Evolutionary conservation across 1,284 basidiomycete species (phyloP), one percentile per base, ranked within the genome.

Genomic region (Rhizoctonia solani): DNA sequence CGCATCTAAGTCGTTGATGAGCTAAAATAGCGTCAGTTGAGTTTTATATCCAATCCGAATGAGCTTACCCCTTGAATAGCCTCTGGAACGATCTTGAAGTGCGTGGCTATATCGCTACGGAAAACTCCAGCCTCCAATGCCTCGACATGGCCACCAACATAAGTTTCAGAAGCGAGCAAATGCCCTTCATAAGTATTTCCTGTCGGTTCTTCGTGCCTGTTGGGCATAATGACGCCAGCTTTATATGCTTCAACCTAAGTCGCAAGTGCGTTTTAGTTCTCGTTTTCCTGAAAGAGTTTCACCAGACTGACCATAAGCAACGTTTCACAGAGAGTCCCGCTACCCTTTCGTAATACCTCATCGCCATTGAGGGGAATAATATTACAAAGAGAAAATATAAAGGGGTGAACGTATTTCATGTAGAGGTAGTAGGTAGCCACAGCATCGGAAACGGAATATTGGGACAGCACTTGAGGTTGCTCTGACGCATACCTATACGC

Each of bases 331-430:
- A 99, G 82, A 0, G 97, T 99, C 21, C 97, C 97, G 71, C 87
- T 92, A 34, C 97, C 97, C 78, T 99, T 99, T 52, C 97, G 84
- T 73, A 99, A 78, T 3, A 99, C 97, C 72, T 99, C 97, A 73
- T 99, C 97, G 1, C 97, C 95, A 74, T 90, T 91, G 67, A 99
- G 85, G 16, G 97, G 97, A 74, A 99, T 99, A 77, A 99, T 99
- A 82, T 98, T 99, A 80, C 97, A 99, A 37, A 99, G 81, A 27
- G 96, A 99, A 81, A 99, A 99, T 74, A 99, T 95, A 84, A 99
- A 99, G 0, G 97, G 97, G 75, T 99, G 95, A 11, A 99, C 95
- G 76, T 99, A 99, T 93, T 99, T 99, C 97, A 99, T 99, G 81
- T 99, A 99, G 52, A 99, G 85, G 77, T 99, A 99, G 77, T 99